Conservation (phyloP, 768 basidiomycete genomes). For the Phylloporus arenicola region DNA sequence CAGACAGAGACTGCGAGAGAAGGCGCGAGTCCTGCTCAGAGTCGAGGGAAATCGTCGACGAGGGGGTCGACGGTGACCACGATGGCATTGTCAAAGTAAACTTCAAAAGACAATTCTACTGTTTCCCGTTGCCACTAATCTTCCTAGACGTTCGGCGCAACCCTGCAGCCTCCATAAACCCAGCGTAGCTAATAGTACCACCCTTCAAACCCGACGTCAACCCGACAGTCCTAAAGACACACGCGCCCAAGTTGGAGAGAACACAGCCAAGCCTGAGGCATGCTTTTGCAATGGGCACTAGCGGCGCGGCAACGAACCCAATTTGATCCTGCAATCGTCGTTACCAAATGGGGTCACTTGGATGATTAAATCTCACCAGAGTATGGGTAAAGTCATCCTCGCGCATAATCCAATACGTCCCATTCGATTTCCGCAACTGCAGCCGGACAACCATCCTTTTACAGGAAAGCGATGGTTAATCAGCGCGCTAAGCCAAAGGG, state of each 20-base stretch:
- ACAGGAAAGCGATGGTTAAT: slow-evolving; percentile 19
- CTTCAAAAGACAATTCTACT: background rate
- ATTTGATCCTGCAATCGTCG: slow-evolving; percentile 16
- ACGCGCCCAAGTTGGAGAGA: slow-evolving; percentile 21
- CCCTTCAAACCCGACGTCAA: slow-evolving; percentile 20
- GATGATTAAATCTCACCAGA: slow-evolving; percentile 30
- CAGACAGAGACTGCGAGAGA: slow-evolving; percentile 43
- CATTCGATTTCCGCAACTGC: slow-evolving; percentile 41
- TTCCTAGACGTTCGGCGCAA: background rate
- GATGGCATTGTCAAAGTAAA: slow-evolving; percentile 19
- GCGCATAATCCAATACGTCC: slow-evolving; percentile 40
- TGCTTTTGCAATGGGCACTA: slow-evolving; percentile 11
- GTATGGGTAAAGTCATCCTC: slow-evolving; percentile 62
- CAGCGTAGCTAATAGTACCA: slow-evolving; percentile 11
- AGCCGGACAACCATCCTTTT: slow-evolving; percentile 40
- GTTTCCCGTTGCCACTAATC: slow-evolving; percentile 15
- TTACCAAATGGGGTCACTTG: background rate
- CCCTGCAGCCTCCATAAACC: slow-evolving; percentile 21
- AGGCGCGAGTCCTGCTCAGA: slow-evolving; percentile 34
- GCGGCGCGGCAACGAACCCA: slow-evolving; percentile 18
- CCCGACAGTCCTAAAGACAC: slow-evolving; percentile 15
- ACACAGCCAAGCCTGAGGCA: slow-evolving; percentile 19
- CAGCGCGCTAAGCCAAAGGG: background rate
- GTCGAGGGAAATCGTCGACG: slow-evolving; percentile 22
- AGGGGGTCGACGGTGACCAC: slow-evolving; percentile 29